Evolutionary conservation across 805 yeast genomes (phyloP).

Genomic region (Lachancea mirantina): DNA sequence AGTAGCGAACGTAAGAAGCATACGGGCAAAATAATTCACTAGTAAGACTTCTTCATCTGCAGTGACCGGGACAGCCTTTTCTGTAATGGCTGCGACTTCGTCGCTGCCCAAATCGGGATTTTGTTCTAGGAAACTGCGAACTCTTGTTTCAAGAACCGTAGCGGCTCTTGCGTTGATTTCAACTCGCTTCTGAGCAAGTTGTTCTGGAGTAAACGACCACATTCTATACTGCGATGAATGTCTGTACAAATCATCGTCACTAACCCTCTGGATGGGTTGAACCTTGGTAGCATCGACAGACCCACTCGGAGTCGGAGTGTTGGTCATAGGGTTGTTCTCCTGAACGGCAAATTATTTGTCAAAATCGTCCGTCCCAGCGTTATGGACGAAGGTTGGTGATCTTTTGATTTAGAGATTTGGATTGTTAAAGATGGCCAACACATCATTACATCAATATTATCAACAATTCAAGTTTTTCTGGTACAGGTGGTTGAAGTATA

Average conservation of each 20-base stretch:
- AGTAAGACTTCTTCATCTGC: constrained; percentile 65
- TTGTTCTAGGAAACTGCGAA: constrained; percentile 26
- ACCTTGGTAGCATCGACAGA: too few relatives aligned
- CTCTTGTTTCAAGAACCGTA: constrained; percentile 27
- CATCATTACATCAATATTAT: too few relatives aligned
- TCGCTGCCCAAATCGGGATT: constrained; percentile 26
- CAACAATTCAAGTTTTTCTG: too few relatives aligned
- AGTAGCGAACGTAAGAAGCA: constrained; percentile 60
- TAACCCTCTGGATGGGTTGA: constrained; percentile 34
- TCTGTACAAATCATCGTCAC: constrained; percentile 83
- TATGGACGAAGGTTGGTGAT: too few relatives aligned
- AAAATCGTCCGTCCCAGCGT: too few relatives aligned
- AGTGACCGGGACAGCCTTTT: constrained; percentile 40
- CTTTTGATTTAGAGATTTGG: too few relatives aligned
- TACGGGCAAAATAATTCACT: constrained; percentile 64
- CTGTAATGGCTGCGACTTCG: constrained; percentile 23
- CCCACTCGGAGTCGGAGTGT: too few relatives aligned
- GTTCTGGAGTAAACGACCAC: constrained; percentile 75
- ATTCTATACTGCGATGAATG: constrained; percentile 73
- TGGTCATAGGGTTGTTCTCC: background rate
- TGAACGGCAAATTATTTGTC: background rate
- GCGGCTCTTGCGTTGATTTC: constrained; percentile 52
- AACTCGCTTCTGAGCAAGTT: constrained; percentile 43
- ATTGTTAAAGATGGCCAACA: too few relatives aligned
- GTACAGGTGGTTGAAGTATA: background rate